Percentiles rank a stretch among this genome's conserved stretches.
phyloP scores from a whole-genome alignment of 2,329 filamentous ascomycete genomes.

The Fusarium protoensiforme region DNA sequence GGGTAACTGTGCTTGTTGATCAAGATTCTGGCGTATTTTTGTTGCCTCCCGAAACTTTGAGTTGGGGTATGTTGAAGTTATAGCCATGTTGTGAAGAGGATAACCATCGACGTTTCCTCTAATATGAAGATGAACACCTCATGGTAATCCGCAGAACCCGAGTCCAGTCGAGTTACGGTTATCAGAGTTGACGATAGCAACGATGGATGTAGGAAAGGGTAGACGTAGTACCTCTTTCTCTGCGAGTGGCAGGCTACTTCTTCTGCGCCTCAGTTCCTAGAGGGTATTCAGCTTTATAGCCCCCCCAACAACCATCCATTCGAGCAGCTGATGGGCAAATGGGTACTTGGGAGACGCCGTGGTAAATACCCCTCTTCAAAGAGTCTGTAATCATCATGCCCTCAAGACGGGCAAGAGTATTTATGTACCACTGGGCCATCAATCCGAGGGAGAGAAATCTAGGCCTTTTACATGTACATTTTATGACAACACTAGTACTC shows the following conservation, averaged over 20 bases:
- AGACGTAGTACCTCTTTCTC: no score
- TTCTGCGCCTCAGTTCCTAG: no score
- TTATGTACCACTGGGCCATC: not conserved
- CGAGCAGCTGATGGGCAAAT: not conserved
- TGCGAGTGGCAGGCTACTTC: no score
- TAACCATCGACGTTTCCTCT: not conserved
- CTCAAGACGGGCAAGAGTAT: not conserved
- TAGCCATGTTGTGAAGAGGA: not conserved
- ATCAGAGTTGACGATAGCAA: no score
- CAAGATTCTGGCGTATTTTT: not conserved
- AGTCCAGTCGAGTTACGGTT: no score
- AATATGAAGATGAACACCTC: not conserved
- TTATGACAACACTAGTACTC: not conserved
- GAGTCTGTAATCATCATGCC: not conserved
- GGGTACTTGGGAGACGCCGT: not conserved
- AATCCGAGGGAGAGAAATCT: not conserved
- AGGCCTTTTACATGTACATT: not conserved
- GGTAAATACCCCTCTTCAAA: not conserved
- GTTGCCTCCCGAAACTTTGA: not conserved
- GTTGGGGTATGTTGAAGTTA: not conserved
- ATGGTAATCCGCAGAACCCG: no score
- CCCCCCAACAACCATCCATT: no score
- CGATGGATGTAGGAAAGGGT: no score
- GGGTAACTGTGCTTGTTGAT: not conserved
- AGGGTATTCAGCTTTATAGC: no score